Conservation (phyloP, 768 basidiomycete genomes). For the Tulasnella calospora region DNA sequence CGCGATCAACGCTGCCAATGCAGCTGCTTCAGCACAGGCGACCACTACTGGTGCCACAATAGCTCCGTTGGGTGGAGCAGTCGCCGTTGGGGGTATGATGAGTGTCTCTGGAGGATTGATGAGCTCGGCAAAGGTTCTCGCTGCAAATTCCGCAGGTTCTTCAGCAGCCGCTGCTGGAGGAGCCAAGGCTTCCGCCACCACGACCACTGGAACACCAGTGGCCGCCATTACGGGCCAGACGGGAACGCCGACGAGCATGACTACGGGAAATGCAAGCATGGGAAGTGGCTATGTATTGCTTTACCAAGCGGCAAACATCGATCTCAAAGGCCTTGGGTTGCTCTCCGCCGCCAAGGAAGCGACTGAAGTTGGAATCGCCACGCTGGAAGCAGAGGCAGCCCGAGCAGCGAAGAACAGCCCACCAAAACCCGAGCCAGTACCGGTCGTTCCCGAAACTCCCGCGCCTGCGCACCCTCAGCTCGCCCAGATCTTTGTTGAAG, state of each 20-base stretch:
- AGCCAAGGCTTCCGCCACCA: background rate
- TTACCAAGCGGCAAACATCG: conserved; percentile 90
- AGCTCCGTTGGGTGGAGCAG: background rate
- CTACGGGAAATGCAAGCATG: conserved; percentile 48
- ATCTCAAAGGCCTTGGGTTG: conserved; percentile 66
- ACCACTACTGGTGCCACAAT: background rate
- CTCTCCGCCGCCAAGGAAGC: conserved; percentile 21
- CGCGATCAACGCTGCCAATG: conserved; percentile 14
- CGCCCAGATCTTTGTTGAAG: background rate
- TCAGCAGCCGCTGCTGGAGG: background rate
- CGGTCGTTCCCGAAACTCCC: background rate
- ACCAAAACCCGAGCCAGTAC: background rate
- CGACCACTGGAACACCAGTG: conserved; percentile 2
- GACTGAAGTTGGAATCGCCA: background rate
- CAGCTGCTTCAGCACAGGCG: background rate
- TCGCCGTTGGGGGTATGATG: background rate
- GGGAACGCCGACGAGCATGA: background rate
- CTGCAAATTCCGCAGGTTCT: background rate
- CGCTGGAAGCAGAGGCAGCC: background rate
- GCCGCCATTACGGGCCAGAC: background rate
- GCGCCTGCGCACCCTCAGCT: background rate
- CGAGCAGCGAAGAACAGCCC: background rate
- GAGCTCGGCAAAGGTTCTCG: conserved; percentile 15
- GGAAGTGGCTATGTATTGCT: conserved; percentile 88
- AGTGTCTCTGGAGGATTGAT: background rate